Conservation (phyloP, 2,329 filamentous ascomycete genomes). For the Colletotrichum chrysophilum region DNA sequence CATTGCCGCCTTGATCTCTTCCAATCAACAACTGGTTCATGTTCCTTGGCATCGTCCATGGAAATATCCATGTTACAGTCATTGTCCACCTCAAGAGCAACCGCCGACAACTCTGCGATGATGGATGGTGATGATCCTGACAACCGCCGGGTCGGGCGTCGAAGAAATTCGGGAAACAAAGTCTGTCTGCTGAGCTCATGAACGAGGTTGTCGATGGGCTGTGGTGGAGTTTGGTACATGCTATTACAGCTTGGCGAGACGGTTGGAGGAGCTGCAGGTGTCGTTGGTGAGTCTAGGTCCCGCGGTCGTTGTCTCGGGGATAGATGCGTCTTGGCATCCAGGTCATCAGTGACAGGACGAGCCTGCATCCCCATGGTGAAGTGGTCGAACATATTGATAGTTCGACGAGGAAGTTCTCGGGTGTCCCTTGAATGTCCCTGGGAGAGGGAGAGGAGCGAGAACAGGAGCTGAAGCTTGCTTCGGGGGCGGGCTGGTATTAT, state of each 20-base stretch:
- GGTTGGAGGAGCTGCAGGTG: background rate
- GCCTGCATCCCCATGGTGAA: conserved; percentile 9
- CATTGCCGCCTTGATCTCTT: conserved; percentile 14
- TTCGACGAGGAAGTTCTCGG: background rate
- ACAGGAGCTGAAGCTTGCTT: background rate
- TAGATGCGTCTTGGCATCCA: background rate
- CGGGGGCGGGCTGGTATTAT: conserved; percentile 3
- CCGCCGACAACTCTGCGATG: background rate
- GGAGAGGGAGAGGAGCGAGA: background rate
- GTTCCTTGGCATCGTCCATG: background rate
- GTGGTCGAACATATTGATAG: conserved; percentile 10
- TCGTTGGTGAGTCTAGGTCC: background rate
- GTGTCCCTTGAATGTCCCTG: background rate
- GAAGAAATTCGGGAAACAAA: background rate
- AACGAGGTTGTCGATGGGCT: conserved; percentile 12
- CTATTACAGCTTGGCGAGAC: background rate
- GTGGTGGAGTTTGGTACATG: background rate
- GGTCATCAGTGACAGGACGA: background rate
- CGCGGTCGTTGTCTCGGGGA: conserved; percentile 11
- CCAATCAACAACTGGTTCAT: conserved; percentile 13
- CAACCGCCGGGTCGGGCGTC: background rate
- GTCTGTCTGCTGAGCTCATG: conserved; percentile 14
- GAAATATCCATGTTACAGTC: conserved; percentile 6
- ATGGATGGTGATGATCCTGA: background rate
- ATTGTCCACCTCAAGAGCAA: conserved; percentile 12